Evolutionary conservation across 1,139 yeast genomes (phyloP).

Genomic region (Kodamaea anthophila): DNA sequence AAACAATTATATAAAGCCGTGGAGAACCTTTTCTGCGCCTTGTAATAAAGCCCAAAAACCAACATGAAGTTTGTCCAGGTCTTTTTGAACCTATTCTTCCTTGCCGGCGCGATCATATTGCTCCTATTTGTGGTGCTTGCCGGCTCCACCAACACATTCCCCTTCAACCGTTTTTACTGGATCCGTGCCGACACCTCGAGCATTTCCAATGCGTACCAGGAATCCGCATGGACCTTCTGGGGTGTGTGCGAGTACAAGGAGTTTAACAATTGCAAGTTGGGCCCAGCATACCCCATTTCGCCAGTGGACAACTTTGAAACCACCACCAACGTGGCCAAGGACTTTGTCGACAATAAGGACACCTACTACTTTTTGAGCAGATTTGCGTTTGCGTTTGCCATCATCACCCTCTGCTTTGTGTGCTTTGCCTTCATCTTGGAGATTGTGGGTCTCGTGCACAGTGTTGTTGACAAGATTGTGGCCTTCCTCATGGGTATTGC

Average conservation of each 20-base stretch:
- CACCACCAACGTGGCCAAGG: constrained; percentile 42
- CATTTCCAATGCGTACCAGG: constrained; percentile 47
- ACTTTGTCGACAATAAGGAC: constrained; percentile 50
- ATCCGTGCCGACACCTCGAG: constrained; percentile 58
- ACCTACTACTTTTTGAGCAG: constrained; percentile 64
- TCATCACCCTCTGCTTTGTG: constrained; percentile 54
- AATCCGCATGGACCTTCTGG: constrained; percentile 78
- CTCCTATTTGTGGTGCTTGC: constrained; percentile 59
- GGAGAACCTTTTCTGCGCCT: background rate
- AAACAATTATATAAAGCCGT: constrained; percentile 3
- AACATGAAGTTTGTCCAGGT: constrained; percentile 32
- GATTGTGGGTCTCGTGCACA: constrained; percentile 37
- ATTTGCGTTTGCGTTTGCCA: constrained; percentile 61
- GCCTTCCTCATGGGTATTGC: constrained; percentile 49
- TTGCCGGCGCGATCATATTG: constrained; percentile 51
- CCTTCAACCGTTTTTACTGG: constrained; percentile 67
- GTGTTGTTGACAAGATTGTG: constrained; percentile 47
- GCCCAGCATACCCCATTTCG: constrained; percentile 61
- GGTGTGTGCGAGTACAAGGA: constrained; percentile 53
- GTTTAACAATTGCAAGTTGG: constrained; percentile 39
- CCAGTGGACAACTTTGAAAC: constrained; percentile 66
- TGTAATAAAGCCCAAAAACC: background rate
- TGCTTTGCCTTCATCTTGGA: constrained; percentile 37
- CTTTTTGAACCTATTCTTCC: constrained; percentile 33
- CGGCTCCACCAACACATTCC: constrained; percentile 56